Evolutionary conservation across 306 rosid genomes (phyloP), one percentile per base, ranked within the genome.

Genomic region (Trifolium subterraneum): DNA sequence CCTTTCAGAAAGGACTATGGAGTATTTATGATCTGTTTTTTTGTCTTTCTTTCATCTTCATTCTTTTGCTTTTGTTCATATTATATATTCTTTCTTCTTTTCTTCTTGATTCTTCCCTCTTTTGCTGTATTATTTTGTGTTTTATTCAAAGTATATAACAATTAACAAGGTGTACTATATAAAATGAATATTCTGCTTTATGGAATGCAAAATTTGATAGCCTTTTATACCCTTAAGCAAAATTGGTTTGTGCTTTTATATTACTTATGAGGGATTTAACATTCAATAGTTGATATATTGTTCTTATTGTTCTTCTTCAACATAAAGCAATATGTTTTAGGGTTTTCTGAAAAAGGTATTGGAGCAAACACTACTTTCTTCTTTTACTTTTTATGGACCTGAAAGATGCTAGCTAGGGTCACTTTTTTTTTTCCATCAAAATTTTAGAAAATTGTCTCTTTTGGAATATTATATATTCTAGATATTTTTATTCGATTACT

Each of bases 301-400:
- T 8, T 18, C 22, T 18, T 11, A 41, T 41, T 39, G 58, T 8
- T 18, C 22, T 18, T 55, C 62, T 7, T 12, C n/a, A n/a, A 48
- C 54, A 23, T 56, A 51, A 8, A 23, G 74, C 23, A 54, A 13
- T 64, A 70, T 47, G 54, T 9, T 63, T 50, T 64, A 16, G 70
- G 73, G 70, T 64, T 70, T 71, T 62, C 10, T 14, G 6, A 36
- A 69, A 74, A 74, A 52, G 68, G 27, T 60, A 67, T 51, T 51
- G 69, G 48, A 41, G 62, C 54, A 71, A 52, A 7, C 58, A 33
- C 60, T 56, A 18, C 73, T 60, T 45, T 59, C 69, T 7, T 33
- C 14, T 64, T 71, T n/a, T 55, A 36, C 38, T 33, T 64, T 70
- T 64, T 45, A n/a, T 74, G 54, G 71, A 38, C 52, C 19, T 59